phyloP scores from a whole-genome alignment of 805 yeast species.

The Cyberlindnera mrakii region DNA sequence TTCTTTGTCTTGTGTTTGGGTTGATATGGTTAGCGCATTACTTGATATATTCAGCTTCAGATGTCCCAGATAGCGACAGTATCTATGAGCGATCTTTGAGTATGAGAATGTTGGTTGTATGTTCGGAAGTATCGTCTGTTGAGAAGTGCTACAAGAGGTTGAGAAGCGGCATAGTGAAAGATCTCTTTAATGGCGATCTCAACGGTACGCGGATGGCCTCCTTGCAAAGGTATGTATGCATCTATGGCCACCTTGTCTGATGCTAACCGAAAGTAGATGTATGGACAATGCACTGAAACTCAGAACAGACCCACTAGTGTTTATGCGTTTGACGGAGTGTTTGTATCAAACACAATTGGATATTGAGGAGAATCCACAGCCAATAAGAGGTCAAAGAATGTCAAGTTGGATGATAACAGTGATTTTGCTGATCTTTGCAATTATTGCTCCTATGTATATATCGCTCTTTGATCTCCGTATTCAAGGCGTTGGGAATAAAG shows the following conservation, averaged over 20 bases:
- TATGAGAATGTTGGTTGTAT: slow-evolving; percentile 7
- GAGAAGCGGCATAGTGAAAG: slow-evolving; percentile 5
- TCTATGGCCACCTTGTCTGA: too few species aligned
- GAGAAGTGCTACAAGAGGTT: slow-evolving; percentile 9
- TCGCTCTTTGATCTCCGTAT: too few species aligned
- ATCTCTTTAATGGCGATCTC: background rate
- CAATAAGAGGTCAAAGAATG: background rate
- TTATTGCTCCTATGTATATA: background rate
- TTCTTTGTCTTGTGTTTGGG: background rate
- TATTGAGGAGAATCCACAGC: background rate
- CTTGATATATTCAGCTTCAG: background rate
- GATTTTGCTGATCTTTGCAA: background rate
- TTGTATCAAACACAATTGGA: background rate
- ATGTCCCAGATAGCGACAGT: background rate
- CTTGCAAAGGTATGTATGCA: background rate
- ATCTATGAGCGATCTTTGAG: slow-evolving; percentile 1
- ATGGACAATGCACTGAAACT: too few species aligned
- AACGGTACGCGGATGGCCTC: background rate
- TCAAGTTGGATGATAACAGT: background rate
- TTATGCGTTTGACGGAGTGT: background rate
- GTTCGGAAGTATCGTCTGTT: slow-evolving; percentile 8
- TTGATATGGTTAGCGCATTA: background rate
- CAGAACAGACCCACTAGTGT: background rate
- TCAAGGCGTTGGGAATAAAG: too few species aligned
- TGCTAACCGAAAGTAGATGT: too few species aligned